Percentiles rank a stretch among this genome's conserved stretches.
Evolutionary conservation across 1,284 basidiomycete species (phyloP).

Genomic region (Singerocomus inundabilis): DNA sequence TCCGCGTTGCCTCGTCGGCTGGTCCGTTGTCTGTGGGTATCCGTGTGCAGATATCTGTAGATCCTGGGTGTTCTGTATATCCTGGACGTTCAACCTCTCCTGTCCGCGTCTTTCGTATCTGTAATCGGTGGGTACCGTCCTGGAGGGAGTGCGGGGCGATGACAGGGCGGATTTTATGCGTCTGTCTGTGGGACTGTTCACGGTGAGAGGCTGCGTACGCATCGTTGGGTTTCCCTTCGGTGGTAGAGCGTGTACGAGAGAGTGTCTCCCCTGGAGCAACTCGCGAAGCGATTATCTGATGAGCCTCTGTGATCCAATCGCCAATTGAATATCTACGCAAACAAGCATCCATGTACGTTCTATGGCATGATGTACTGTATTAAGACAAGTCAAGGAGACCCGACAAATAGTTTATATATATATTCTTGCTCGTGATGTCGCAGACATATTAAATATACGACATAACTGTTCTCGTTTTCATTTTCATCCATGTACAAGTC

Average conservation of each 20-base stretch:
- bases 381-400: conserved; percentile 1
- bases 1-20: no score
- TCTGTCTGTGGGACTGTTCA: neutral
- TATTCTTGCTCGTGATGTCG: conserved; percentile 8
- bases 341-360: neutral
- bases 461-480: conserved; percentile 4
- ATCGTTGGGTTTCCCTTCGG: neutral
- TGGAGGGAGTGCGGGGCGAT: neutral
- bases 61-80: no score
- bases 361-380: neutral
- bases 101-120: neutral
- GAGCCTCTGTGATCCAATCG: neutral
- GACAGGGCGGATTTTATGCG: neutral
- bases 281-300: neutral
- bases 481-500: conserved; percentile 14
- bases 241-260: neutral
- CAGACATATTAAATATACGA: conserved; percentile 11
- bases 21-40: no score
- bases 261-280: neutral
- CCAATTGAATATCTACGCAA: no score
- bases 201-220: neutral
- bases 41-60: no score
- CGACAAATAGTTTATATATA: neutral
- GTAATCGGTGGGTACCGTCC: neutral
- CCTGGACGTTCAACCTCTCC: no score